Conservation (phyloP, 148 eudicot species). For the Vaccinium myrtillus region DNA sequence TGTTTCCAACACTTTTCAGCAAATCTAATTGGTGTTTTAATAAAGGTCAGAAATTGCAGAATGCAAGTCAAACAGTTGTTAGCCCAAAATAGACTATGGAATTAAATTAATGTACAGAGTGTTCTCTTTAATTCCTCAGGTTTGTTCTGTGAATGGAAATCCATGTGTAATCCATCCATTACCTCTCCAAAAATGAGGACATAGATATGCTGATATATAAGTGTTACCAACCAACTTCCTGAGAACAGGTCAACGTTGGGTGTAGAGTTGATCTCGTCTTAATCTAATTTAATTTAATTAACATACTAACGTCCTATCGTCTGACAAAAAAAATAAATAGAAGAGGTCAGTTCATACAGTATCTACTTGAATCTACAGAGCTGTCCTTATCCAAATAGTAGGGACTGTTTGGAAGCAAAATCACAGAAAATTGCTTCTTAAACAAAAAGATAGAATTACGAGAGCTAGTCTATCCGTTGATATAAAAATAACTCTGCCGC, state of each 20-base stretch:
- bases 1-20: not conserved
- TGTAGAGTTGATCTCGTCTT: no score
- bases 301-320: no score
- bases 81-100: not conserved
- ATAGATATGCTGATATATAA: no score
- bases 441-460: no score
- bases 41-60: not conserved
- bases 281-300: no score
- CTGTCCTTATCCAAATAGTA: not conserved
- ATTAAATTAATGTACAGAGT: not conserved
- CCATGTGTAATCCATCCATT: conserved; percentile 14
- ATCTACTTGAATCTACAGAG: not conserved
- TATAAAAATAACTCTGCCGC: not conserved
- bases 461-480: not conserved
- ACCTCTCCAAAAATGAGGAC: not conserved
- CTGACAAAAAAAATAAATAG: no score
- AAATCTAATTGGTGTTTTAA: not conserved
- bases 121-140: not conserved
- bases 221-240: not conserved
- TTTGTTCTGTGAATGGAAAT: conserved; percentile 10
- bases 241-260: no score
- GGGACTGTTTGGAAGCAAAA: not conserved
- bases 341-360: not conserved
- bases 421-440: no score
- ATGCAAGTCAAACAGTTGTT: not conserved